Percentiles rank a stretch among this genome's conserved stretches.
Conservation (phyloP, 2,329 filamentous ascomycete genomes). For the Diatrype stigma region DNA sequence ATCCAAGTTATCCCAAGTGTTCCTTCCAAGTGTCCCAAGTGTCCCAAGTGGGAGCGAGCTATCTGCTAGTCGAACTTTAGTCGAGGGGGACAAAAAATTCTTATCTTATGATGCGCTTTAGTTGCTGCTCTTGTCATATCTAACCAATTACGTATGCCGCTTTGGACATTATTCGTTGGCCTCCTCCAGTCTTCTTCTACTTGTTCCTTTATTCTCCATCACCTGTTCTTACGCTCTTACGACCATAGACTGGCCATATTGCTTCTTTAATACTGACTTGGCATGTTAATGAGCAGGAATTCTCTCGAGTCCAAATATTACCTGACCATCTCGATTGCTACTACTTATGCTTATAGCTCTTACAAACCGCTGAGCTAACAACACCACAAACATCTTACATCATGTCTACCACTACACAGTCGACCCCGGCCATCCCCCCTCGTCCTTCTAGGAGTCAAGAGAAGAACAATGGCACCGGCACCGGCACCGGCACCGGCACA, state of each 20-base stretch:
- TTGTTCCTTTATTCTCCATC: no score
- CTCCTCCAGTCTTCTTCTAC: no score
- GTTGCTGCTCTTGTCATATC: not conserved
- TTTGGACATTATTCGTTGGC: no score
- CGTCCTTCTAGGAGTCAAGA: conserved; percentile 50
- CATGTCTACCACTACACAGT: conserved; percentile 51
- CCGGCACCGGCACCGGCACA: conserved; percentile 22
- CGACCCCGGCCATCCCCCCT: conserved; percentile 50
- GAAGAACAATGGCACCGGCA: conserved; percentile 31
- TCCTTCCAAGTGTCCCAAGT: no score
- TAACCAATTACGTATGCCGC: not conserved
- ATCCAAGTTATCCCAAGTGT: no score
- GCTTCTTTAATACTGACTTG: not conserved
- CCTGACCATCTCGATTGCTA: not conserved
- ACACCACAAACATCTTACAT: conserved; percentile 5
- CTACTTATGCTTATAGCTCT: conserved; percentile 8
- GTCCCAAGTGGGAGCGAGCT: not conserved
- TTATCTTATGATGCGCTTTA: not conserved
- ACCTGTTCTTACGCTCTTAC: no score
- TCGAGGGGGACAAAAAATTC: no score
- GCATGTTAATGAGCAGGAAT: not conserved
- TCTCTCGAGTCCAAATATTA: not conserved
- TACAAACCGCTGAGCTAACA: conserved; percentile 19
- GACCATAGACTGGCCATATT: no score
- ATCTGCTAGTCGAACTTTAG: no score